phyloP scores from a whole-genome alignment of 2,329 filamentous ascomycete species.

The Pestalotiopsis fici region DNA sequence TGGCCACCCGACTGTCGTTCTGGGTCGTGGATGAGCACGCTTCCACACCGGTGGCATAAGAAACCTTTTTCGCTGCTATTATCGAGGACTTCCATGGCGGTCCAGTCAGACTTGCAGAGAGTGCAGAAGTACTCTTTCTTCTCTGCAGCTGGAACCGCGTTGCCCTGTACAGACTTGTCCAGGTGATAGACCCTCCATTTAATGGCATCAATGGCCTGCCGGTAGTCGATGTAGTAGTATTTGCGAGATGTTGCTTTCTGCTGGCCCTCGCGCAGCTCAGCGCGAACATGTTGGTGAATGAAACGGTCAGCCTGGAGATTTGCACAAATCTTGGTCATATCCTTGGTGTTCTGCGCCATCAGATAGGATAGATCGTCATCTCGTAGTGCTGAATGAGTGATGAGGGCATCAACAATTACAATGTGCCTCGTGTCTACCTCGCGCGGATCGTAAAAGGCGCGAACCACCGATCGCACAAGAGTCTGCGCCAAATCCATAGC shows the following conservation, averaged over 20 bases:
- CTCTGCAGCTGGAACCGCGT: conserved; percentile 77
- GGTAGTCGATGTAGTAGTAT: conserved; percentile 97
- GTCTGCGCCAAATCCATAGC: conserved; percentile 63
- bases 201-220: conserved; percentile 91
- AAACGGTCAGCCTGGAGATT: conserved; percentile 85
- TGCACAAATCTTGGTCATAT: conserved; percentile 86
- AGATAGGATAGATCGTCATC: conserved; percentile 87
- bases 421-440: conserved; percentile 66
- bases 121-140: conserved; percentile 90
- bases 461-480: conserved; percentile 80
- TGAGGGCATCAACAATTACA: conserved; percentile 75
- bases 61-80: conserved; percentile 72
- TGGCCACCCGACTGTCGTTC: conserved; percentile 70
- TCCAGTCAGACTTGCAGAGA: conserved; percentile 83
- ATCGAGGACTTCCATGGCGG: conserved; percentile 85
- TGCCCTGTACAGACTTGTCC: conserved; percentile 84
- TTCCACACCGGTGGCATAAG: conserved; percentile 77
- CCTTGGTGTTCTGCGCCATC: conserved; percentile 87
- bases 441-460: conserved; percentile 76
- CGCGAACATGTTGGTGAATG: conserved; percentile 68
- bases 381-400: conserved; percentile 74
- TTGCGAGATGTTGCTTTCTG: conserved; percentile 82
- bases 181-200: conserved; percentile 92
- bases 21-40: conserved; percentile 63
- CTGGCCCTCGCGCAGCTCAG: conserved; percentile 78